Evolutionary conservation across 495 filamentous ascomycete genomes (phyloP), one percentile per base, ranked within the genome.

Genomic region (Lindgomyces ingoldianus): DNA sequence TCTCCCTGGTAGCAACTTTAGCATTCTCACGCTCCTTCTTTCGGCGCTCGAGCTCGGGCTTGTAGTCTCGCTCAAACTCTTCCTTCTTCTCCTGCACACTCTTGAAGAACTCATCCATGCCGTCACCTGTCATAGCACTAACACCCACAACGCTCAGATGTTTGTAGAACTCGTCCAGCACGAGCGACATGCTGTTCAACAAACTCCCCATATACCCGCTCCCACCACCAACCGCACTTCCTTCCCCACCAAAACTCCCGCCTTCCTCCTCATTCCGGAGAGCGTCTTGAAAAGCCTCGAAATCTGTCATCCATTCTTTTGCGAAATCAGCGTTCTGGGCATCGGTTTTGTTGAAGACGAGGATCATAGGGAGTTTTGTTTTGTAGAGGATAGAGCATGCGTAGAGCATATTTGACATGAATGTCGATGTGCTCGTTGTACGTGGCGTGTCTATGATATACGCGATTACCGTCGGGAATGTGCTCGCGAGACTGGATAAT

Each of bases 351-450:
- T 98, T 98, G 80, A 98, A 97, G 2, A 98, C 94, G 16, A 98
- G 75, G 22, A 98, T 94, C 93, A 98, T 98, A 2, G 94, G 94
- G 6, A 98, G 81, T 72, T 94, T 95, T 8, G 93, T 98, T 79
- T 98, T 98, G 83, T 98, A 98, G 1, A 98, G 82, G 62, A 98
- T 98, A 71, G 87, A 91, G 82, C 94, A 97, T 1, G 94, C 94
- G 75, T 98, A 98, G 22, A 98, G 86, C 94, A 98, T 98, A 79
- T 98, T 98, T 74, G 87, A 91, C 95, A 98, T 98, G 76, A 98
- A 98, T 0, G 95, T 98, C 62, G 86, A 89, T 8, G 94, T 98
- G 45, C 91, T 93, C 51, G 88, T 88, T 16, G 91, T 92, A 26
- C 94, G 86, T 3, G 94, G 95, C 0, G 94, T 98, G 75, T 98